A percentile compares a stretch with the other conserved stretches of the same genome.
These are phyloP conservation scores for Gelatoporia subvermispora DNA, from an alignment of 768 basidiomycete species.

Conservation along the genomic window DNA sequence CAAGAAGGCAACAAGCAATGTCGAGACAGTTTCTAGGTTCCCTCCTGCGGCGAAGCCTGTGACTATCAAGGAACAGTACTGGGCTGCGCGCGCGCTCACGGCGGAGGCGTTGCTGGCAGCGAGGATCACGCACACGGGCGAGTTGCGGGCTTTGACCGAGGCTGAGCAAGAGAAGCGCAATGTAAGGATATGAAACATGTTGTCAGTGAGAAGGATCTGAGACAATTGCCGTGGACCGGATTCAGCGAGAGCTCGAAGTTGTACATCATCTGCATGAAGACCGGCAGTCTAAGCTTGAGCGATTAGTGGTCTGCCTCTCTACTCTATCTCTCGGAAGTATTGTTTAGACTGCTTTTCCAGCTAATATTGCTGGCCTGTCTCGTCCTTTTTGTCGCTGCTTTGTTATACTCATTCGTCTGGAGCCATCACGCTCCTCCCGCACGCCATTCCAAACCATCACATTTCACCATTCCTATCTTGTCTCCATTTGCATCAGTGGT, in stretches of 20 bases:
- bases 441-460: slow-evolving; percentile 33
- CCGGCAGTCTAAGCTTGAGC: slow-evolving; percentile 47
- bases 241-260: slow-evolving; percentile 41
- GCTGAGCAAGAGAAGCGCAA: slow-evolving; percentile 42
- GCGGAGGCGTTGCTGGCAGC: slow-evolving; percentile 59
- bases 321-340: slow-evolving; percentile 7
- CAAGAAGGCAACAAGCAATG: not conserved
- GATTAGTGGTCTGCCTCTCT: slow-evolving; percentile 41
- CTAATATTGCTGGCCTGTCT: slow-evolving; percentile 31
- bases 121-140: slow-evolving; percentile 42
- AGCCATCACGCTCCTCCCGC: not conserved
- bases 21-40: not conserved
- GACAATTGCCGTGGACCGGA: too few relatives aligned
- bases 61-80: slow-evolving; percentile 46
- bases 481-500: slow-evolving; percentile 80
- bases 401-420: slow-evolving; percentile 1
- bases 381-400: slow-evolving; percentile 25
- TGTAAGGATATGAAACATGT: slow-evolving; percentile 27
- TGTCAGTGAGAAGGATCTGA: too few relatives aligned
- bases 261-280: slow-evolving; percentile 39
- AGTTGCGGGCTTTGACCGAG: slow-evolving; percentile 38
- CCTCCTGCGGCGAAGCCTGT: slow-evolving; percentile 1
- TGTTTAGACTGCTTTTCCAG: not conserved
- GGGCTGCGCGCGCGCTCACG: slow-evolving; percentile 61
- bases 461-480: slow-evolving; percentile 74